Conservation (phyloP, 495 filamentous ascomycete species). For the Neurospora cerealis region DNA sequence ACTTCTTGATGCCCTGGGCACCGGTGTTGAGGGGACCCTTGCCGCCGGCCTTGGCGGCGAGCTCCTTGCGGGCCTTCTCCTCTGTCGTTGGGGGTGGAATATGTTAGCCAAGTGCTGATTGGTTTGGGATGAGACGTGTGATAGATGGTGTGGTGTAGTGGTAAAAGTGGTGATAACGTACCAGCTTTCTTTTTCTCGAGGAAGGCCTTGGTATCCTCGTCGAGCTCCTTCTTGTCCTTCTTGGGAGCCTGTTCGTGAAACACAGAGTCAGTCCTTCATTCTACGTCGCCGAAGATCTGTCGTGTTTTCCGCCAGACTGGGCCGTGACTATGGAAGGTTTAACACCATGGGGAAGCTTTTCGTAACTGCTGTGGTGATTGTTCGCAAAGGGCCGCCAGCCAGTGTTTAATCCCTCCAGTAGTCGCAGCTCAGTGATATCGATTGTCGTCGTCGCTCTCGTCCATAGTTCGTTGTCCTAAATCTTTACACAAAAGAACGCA, state of each 20-base stretch:
- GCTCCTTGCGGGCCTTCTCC: conserved; percentile 66
- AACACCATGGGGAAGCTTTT: background rate
- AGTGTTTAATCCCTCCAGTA: background rate
- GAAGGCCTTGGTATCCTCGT: conserved; percentile 68
- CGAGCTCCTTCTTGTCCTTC: conserved; percentile 64
- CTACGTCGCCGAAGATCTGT: background rate
- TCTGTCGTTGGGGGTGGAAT: conserved; percentile 33
- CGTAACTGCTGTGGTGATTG: background rate
- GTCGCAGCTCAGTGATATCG: background rate
- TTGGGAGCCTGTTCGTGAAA: conserved; percentile 41
- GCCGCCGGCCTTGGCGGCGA: conserved; percentile 52
- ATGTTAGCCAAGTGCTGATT: conserved; percentile 4
- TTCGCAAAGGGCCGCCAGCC: background rate
- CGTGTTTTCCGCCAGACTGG: background rate
- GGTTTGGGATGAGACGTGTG: background rate
- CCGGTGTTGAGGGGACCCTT: conserved; percentile 59
- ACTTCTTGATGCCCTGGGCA: conserved; percentile 81
- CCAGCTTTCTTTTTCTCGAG: conserved; percentile 64
- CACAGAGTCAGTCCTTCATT: background rate
- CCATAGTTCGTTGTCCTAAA: background rate
- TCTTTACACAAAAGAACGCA: conserved; percentile 4
- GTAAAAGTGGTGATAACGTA: conserved; percentile 20
- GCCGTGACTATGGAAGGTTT: background rate
- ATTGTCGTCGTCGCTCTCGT: background rate
- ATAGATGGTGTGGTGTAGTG: background rate